phyloP scores from a whole-genome alignment of 2,329 filamentous ascomycete genomes.

The Drechslera avenae region DNA sequence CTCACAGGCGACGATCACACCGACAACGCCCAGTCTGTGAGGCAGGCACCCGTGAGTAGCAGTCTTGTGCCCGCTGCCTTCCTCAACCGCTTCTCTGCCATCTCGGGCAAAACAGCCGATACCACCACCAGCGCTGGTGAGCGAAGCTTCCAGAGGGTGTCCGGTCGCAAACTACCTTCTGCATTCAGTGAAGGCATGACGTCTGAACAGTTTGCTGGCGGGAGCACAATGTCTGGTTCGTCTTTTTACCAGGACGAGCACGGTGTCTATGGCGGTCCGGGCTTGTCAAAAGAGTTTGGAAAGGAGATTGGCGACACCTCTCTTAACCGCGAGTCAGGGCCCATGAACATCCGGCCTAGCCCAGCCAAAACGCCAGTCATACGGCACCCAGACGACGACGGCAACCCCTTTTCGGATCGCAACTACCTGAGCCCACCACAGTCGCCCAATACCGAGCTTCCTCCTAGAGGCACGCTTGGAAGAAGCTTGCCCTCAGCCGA shows the following conservation, averaged over 20 bases:
- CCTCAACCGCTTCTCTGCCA: slow-evolving; percentile 47
- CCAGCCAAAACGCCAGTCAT: slow-evolving; percentile 67
- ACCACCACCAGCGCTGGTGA: slow-evolving; percentile 47
- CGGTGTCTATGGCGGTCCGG: slow-evolving; percentile 47
- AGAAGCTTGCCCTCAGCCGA: slow-evolving; percentile 53
- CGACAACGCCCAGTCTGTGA: slow-evolving; percentile 47
- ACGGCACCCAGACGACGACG: slow-evolving; percentile 51
- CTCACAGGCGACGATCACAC: slow-evolving; percentile 35
- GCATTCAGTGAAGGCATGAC: slow-evolving; percentile 56
- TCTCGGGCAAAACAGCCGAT: slow-evolving; percentile 44
- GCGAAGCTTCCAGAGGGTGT: slow-evolving; percentile 54
- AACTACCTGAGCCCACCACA: slow-evolving; percentile 46
- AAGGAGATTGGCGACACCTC: slow-evolving; percentile 38
- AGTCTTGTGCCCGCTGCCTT: slow-evolving; percentile 47
- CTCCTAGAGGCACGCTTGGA: slow-evolving; percentile 44
- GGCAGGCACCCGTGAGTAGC: slow-evolving; percentile 43
- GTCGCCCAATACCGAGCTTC: slow-evolving; percentile 44
- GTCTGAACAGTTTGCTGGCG: slow-evolving; percentile 43
- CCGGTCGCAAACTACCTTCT: slow-evolving; percentile 56
- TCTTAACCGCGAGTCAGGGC: slow-evolving; percentile 27
- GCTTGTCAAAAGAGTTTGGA: slow-evolving; percentile 26
- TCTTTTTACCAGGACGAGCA: slow-evolving; percentile 55
- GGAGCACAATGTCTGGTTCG: slow-evolving; percentile 43
- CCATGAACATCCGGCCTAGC: slow-evolving; percentile 53
- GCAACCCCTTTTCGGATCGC: slow-evolving; percentile 29